A percentile compares a stretch with the other conserved stretches of the same genome.
These are phyloP conservation scores for Monocercomonoides exilis DNA, from an alignment of 78 protist genomes.

Conservation along the genomic window DNA sequence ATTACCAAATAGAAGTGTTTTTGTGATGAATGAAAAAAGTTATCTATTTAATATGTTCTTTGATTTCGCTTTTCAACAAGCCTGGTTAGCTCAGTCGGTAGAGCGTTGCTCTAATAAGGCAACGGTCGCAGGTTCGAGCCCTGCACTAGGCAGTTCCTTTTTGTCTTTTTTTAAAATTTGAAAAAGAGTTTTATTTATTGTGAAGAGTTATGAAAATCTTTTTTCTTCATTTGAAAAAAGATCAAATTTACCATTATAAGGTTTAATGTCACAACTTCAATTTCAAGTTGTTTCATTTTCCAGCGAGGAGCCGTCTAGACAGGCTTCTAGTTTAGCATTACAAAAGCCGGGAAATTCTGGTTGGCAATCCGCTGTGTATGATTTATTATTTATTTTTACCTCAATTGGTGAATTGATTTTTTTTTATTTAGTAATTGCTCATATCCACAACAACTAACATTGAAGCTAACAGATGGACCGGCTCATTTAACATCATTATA, in stretches of 20 bases:
- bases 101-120: conserved; percentile 75
- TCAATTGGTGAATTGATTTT: too few species aligned
- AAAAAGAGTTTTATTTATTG: too few species aligned
- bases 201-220: too few species aligned
- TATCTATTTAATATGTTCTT: too few species aligned
- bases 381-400: background rate
- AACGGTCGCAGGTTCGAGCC: conserved; percentile 78
- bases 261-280: background rate
- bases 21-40: too few species aligned
- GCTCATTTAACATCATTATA: background rate
- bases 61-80: too few species aligned
- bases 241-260: too few species aligned
- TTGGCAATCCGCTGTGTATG: background rate
- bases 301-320: background rate
- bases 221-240: too few species aligned
- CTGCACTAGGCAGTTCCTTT: too few species aligned
- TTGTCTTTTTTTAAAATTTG: too few species aligned
- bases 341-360: background rate
- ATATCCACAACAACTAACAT: background rate
- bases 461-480: background rate
- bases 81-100: conserved; percentile 72
- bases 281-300: background rate
- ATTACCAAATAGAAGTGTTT: too few species aligned
- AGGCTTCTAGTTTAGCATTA: background rate
- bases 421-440: background rate